Conservation (phyloP, 192 early-diverging fungal genomes). For the Spizellomyces punctatus region DNA sequence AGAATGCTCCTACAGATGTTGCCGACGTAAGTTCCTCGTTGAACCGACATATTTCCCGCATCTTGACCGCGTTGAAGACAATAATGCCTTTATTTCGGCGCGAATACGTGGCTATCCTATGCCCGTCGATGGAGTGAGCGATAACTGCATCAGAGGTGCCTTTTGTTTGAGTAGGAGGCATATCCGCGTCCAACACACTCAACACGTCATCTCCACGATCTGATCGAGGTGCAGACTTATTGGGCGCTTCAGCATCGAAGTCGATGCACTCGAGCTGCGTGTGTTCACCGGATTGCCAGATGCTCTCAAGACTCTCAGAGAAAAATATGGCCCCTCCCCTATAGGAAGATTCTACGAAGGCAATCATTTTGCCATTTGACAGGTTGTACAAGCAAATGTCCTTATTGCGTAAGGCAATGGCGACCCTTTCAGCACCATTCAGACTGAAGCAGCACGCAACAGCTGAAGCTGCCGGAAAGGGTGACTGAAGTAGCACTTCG, state of each 20-base stretch:
- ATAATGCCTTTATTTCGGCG: neutral
- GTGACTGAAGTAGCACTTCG: neutral
- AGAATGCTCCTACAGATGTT: constrained; percentile 3
- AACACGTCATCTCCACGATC: neutral
- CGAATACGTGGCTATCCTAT: neutral
- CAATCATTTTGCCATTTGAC: neutral
- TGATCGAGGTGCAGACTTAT: neutral
- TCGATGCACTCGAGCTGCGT: neutral
- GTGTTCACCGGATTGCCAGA: neutral
- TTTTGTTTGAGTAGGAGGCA: too few relatives aligned
- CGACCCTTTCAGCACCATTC: constrained; percentile 4
- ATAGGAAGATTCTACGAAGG: neutral
- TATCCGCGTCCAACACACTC: too few relatives aligned
- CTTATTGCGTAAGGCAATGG: constrained; percentile 1
- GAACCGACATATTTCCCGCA: constrained; percentile 23
- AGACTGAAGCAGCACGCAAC: constrained; percentile 17
- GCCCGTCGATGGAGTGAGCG: neutral
- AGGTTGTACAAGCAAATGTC: constrained; percentile 14
- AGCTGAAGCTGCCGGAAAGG: constrained; percentile 3
- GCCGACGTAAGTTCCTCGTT: neutral
- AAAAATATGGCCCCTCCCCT: neutral
- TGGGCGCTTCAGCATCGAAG: neutral
- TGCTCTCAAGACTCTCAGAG: neutral
- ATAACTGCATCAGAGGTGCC: neutral
- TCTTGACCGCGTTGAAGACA: constrained; percentile 9